Evolutionary conservation across 139 green algal species (phyloP).

Genomic region (Edaphochlamys debaryana): DNA sequence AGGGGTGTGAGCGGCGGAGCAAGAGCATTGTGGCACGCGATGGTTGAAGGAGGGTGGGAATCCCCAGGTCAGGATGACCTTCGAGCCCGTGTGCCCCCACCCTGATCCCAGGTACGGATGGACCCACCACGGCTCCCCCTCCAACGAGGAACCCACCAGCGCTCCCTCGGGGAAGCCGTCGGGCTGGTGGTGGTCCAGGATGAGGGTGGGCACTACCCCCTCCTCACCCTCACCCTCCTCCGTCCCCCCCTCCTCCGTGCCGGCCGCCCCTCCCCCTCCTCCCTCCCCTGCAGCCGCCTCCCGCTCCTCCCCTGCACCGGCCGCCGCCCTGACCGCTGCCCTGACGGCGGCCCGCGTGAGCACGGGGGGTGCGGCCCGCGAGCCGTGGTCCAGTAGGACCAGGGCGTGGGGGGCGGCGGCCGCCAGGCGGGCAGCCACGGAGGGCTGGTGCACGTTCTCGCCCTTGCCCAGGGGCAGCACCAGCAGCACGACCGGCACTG

Average conservation of each 20-base stretch:
- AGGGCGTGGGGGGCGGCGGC: neutral
- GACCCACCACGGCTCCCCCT: too few relatives aligned
- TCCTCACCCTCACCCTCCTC: neutral
- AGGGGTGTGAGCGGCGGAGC: too few relatives aligned
- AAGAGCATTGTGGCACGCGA: too few relatives aligned
- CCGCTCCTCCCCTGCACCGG: neutral
- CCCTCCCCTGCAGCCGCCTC: neutral
- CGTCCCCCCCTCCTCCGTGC: neutral
- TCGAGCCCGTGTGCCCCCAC: too few relatives aligned
- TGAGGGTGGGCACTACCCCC: neutral
- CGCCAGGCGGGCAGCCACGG: conserved; percentile 7
- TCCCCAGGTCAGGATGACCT: too few relatives aligned
- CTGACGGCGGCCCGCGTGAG: neutral
- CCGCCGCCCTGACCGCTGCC: neutral
- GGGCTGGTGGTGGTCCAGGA: conserved; percentile 19
- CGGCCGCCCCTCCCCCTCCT: neutral
- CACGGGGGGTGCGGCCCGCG: neutral
- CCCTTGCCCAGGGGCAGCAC: conserved; percentile 6
- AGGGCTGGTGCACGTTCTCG: conserved; percentile 14
- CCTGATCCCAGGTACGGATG: too few relatives aligned
- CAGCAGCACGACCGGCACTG: neutral
- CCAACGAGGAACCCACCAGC: too few relatives aligned
- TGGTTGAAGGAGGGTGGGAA: too few relatives aligned
- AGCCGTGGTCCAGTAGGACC: conserved; percentile 19
- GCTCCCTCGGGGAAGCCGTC: conserved; percentile 10